Conservation (phyloP, 2,329 filamentous ascomycete species). For the Colletotrichum lini region DNA sequence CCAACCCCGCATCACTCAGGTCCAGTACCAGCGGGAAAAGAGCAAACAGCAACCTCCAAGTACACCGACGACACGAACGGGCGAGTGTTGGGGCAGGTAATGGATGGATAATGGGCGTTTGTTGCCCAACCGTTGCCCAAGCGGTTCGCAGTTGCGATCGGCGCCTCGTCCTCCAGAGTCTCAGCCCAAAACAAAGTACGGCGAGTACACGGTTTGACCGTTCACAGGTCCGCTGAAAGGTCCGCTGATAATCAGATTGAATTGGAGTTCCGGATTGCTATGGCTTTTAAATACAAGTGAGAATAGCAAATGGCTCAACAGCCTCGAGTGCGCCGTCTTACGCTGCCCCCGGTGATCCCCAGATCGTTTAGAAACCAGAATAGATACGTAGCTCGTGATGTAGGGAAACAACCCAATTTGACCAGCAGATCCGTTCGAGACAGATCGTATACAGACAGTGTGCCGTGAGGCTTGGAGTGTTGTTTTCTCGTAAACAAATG, state of each 20-base stretch:
- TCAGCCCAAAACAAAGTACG: background rate
- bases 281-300: slow-evolving; percentile 14
- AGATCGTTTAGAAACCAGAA: background rate
- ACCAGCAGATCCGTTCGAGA: slow-evolving; percentile 3
- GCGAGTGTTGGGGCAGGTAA: background rate
- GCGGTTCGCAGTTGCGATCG: slow-evolving; percentile 18
- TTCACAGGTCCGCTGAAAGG: background rate
- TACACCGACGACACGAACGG: background rate
- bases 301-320: background rate
- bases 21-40: background rate
- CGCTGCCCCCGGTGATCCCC: background rate
- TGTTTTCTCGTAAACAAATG: slow-evolving; percentile 1
- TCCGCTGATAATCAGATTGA: background rate
- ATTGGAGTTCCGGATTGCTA: background rate
- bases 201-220: background rate
- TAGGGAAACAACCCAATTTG: slow-evolving; percentile 15
- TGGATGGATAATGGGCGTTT: background rate
- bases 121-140: slow-evolving; percentile 14
- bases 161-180: background rate
- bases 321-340: background rate
- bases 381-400: slow-evolving; percentile 23
- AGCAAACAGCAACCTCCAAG: background rate
- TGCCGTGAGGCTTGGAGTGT: slow-evolving; percentile 33
- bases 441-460: slow-evolving; percentile 9
- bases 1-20: background rate